Conservation (phyloP, 2,329 filamentous ascomycete species). For the Colletotrichum filicis region DNA sequence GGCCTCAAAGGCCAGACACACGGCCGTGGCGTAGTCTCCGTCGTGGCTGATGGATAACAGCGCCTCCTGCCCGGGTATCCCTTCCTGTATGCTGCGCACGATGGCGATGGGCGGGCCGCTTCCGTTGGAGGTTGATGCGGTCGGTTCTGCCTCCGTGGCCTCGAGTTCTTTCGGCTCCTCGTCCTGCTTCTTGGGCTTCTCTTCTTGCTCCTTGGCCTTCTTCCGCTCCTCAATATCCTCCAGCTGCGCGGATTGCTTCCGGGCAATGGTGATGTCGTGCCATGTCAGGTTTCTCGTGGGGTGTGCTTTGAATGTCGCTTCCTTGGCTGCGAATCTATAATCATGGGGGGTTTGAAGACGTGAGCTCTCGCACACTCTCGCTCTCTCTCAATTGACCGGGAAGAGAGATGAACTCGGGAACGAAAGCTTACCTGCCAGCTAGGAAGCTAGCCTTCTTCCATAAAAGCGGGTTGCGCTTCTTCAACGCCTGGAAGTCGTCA, state of each 20-base stretch:
- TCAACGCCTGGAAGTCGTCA: constrained; percentile 9
- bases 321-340: constrained; percentile 77
- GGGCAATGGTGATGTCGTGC: constrained; percentile 66
- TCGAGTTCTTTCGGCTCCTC: background rate
- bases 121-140: constrained; percentile 30
- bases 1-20: constrained; percentile 64
- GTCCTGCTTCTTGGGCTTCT: too few relatives aligned
- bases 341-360: background rate
- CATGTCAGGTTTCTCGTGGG: constrained; percentile 67
- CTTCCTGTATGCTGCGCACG: constrained; percentile 45
- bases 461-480: constrained; percentile 39
- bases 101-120: constrained; percentile 58
- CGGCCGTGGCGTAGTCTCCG: constrained; percentile 80
- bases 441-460: constrained; percentile 54
- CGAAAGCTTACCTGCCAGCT: constrained; percentile 53
- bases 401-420: background rate
- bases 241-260: constrained; percentile 24
- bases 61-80: constrained; percentile 63
- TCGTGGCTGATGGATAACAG: constrained; percentile 89
- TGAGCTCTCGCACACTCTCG: too few relatives aligned
- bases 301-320: constrained; percentile 80
- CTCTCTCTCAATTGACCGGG: background rate
- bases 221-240: background rate
- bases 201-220: background rate
- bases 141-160: constrained; percentile 31